phyloP scores from a whole-genome alignment of 306 rosid genomes.

The Cicer pinnatifidum region DNA sequence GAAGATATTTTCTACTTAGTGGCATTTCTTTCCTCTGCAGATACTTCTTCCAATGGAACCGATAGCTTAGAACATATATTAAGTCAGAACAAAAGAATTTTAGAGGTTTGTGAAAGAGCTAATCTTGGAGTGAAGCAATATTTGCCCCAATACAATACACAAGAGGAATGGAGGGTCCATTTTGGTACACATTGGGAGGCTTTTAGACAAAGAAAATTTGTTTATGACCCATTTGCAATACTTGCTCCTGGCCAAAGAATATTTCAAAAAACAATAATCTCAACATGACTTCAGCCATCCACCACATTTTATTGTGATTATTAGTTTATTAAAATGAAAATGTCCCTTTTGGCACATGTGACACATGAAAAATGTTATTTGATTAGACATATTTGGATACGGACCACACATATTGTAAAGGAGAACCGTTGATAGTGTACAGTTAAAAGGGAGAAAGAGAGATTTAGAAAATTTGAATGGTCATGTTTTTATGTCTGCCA shows the following conservation, averaged over 20 bases:
- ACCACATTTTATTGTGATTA: conserved; percentile 18
- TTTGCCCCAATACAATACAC: conserved; percentile 79
- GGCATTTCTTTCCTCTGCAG: conserved; percentile 87
- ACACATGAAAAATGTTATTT: conserved; percentile 33
- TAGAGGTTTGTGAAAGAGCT: conserved; percentile 74
- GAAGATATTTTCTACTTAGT: conserved; percentile 85
- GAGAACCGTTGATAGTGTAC: conserved; percentile 31
- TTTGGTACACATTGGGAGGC: conserved; percentile 83
- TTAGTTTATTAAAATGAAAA: neutral
- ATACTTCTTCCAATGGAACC: conserved; percentile 73
- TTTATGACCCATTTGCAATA: conserved; percentile 88
- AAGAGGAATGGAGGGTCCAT: conserved; percentile 84
- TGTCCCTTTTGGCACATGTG: conserved; percentile 21
- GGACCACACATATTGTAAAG: conserved; percentile 12
- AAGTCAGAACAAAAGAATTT: conserved; percentile 79
- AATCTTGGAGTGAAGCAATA: conserved; percentile 85
- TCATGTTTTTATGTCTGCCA: conserved; percentile 31
- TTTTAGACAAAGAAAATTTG: conserved; percentile 70
- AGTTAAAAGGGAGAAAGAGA: neutral
- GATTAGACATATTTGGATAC: conserved; percentile 15
- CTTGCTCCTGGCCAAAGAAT: conserved; percentile 93
- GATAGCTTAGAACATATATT: conserved; percentile 81
- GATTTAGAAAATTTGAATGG: conserved; percentile 9
- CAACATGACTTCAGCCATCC: conserved; percentile 48
- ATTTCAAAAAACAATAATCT: conserved; percentile 72